Base-by-base conservation (phyloP, 2,329 filamentous ascomycete species). In the Tolypocladium ovalisporum region DNA sequence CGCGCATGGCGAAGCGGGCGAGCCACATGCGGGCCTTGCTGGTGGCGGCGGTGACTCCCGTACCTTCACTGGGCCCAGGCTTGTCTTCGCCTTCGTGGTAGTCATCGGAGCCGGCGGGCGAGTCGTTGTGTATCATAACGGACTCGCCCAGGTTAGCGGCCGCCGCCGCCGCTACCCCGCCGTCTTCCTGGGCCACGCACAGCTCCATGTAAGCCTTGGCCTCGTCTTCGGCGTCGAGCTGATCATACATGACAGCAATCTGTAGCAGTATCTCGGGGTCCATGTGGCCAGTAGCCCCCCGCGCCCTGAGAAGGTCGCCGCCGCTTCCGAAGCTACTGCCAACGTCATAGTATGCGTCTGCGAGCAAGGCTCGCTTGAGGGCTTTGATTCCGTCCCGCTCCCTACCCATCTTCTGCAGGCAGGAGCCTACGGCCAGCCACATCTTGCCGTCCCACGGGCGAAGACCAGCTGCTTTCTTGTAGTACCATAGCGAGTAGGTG, bases 371-470 rank as follows among this genome's bases (percentile, higher is more conserved):
- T 40, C 94, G 87, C 70, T 99, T 99, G 65, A 96, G 84, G 0
- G 94, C 90, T 67, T 96, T 94, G 71, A 99, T 97, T 35, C 90
- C 93, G 64, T 97, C 92, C n/a, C 86, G 81, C 54, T 90, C 79
- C 56, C 92, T 85, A 55, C 86, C 87, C 80, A 97, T 95, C 69
- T 92, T 93, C 60, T 93, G 88, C 62, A 96, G 86, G 69, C 93
- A 97, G 37, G 89, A 89, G 12, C 90, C 94, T 6, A 99, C 91
- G 0, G 94, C 94, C 76, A 94, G 88, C 94, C 94, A 99, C 89
- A 99, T 96, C 72, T 97, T 97, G 0, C 92, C 90, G 65, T 99
- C 94, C 79, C 93, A 97, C 0, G 93, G 91, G n/a, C 92, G 85
- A 1, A 99, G 78, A 0, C 91, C 90, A 0, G 93, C 93, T 0